A percentile compares a stretch with the other conserved stretches of the same genome.
Conservation (phyloP, 345 rosid genomes). For the thale cress (Arabidopsis thaliana) region TAIR10.1 NC_003070.9:29979001-29979500, state of each 20-base stretch:
- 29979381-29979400: too few relatives aligned
- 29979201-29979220: slow-evolving; percentile 50
- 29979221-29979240: slow-evolving; percentile 23
- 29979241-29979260: slow-evolving; percentile 28
- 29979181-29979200: slow-evolving; percentile 55
- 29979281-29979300: slow-evolving; percentile 1
- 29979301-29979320: background rate
- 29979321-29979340: slow-evolving; percentile 6
- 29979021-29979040: slow-evolving; percentile 20
- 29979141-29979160: slow-evolving; percentile 23
- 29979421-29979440: too few relatives aligned
- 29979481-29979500: too few relatives aligned
- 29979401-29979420: too few relatives aligned
- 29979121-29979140: slow-evolving; percentile 32
- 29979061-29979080: slow-evolving; percentile 38
- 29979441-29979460: too few relatives aligned
- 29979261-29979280: slow-evolving; percentile 10
- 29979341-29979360: too few relatives aligned
- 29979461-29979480: too few relatives aligned
- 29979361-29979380: too few relatives aligned
- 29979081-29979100: slow-evolving; percentile 14
- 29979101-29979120: slow-evolving; percentile 27
- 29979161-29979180: slow-evolving; percentile 35
- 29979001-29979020: slow-evolving; percentile 42
- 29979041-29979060: background rate